Evolutionary conservation across 495 filamentous ascomycete species (phyloP), one percentile per base, ranked within the genome.

Genomic region (Penicillium cinerascens): DNA sequence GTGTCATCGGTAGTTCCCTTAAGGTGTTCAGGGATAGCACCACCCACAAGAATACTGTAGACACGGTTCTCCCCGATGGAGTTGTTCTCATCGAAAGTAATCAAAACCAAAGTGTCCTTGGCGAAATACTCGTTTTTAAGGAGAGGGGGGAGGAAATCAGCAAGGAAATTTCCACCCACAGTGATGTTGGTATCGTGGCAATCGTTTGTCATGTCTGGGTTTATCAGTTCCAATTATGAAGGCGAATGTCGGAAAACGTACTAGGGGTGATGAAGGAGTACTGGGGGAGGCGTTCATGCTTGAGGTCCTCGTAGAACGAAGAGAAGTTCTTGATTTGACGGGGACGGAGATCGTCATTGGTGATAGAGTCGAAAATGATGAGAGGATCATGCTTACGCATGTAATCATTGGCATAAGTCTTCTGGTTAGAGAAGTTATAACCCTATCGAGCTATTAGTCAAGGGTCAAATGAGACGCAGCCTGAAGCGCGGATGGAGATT

Each of bases 341-440:
- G 1, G 82, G 67, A 11, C 85, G 79, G 13, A 79, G 73, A 6
- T 66, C 62, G 46, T 80, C 75, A 42, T 71, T 66, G 38, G 81
- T 75, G 46, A 87, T 77, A 17, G 76, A 78, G 63, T 86, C 78
- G 52, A 76, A 85, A 48, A 80, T 68, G 23, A 87, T 65, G 13
- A 83, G 64, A 0, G 85, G 86, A 66, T 87, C 86, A 72, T 90
- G 87, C 72, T 90, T 91, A 39, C 87, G 80, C n/a, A 89, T 84
- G 59, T 91, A 91, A 63, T 82, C 76, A 51, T 87, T 82, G 22
- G 71, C 68, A 10, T 29, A 29, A 4, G 26, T 29, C 26, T 5
- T 10, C 26, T 29, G 26, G 26, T 29, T 29, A 10, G 26, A 29
- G 26, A 29, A 29, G 26, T 29, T 29, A 10, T 29, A 29, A 29